Percentiles rank a stretch among this genome's conserved stretches.
Evolutionary conservation across 106 monocot genomes (phyloP).

Genomic region (Narthecium ossifragum): DNA sequence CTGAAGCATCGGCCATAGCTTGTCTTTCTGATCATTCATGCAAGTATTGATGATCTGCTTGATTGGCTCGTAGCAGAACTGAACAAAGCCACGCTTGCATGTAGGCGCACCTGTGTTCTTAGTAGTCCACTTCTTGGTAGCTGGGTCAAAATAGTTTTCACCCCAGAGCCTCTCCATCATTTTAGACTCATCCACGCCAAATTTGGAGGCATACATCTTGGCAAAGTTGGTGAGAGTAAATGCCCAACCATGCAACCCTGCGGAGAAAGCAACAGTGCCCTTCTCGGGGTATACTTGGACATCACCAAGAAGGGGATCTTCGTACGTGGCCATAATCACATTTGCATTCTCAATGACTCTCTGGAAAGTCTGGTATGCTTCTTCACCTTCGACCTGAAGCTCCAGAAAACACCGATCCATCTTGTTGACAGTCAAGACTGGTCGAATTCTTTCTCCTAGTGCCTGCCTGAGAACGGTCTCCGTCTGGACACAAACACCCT

Average conservation of each 20-base stretch:
- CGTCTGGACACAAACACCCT: constrained; percentile 51
- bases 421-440: constrained; percentile 42
- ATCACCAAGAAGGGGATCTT: constrained; percentile 47
- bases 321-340: constrained; percentile 54
- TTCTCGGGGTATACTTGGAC: constrained; percentile 52
- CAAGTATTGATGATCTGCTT: constrained; percentile 44
- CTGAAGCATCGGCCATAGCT: constrained; percentile 43
- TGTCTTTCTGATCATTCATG: constrained; percentile 47
- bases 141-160: constrained; percentile 45
- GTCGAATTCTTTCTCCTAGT: constrained; percentile 46
- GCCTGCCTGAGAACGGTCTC: constrained; percentile 45
- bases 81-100: constrained; percentile 48
- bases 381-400: constrained; percentile 50
- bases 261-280: constrained; percentile 55
- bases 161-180: constrained; percentile 59
- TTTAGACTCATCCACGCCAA: constrained; percentile 43
- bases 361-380: constrained; percentile 41
- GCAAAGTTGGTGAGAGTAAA: constrained; percentile 44
- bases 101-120: constrained; percentile 34
- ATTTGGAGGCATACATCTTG: constrained; percentile 44
- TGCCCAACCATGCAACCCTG: constrained; percentile 47
- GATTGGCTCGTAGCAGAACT: constrained; percentile 48
- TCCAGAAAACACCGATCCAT: constrained; percentile 49
- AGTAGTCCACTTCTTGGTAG: constrained; percentile 46
- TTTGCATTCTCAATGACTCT: constrained; percentile 55